Base-by-base conservation (phyloP, 2,329 filamentous ascomycete species). In the Fonsecaea multimorphosa region DNA sequence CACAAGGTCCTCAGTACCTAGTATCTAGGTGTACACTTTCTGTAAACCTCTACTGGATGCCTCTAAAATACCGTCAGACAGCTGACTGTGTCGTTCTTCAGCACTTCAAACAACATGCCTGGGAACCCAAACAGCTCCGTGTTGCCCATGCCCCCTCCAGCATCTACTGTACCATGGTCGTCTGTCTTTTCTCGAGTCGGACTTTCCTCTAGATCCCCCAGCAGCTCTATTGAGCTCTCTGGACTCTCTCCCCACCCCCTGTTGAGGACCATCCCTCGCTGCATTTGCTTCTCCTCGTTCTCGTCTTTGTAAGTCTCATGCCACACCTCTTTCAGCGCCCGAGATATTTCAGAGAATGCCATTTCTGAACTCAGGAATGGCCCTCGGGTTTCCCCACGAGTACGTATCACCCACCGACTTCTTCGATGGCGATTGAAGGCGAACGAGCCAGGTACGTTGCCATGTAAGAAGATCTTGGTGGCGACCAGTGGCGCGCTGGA, bases 91-190 rank as follows among this genome's bases (percentile, higher is more conserved):
- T 91, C 93, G 75, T 96, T 97, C 86, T 91, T 93, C 77, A 98
- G 79, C 31, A 99, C 94, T 79, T 99, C 95, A 80, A 99, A 98
- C 54, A 97, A 87, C 77, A 98, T 80, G 0, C 95, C 94, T 0
- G 95, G 94, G 74, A 97, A 97, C 1, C 94, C 93, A 80, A 92
- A 98, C 31, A 99, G 79, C 68, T 93, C 94, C 16, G 93, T 97
- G 63, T 89, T 90, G 22, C 87, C 87, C 67, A 89, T 77, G 68
- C 89, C 75, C 77, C 83, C 75, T 78, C 85, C 79, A 79, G 86
- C 76, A 72, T 84, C 80, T 79, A 80, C 32, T 69, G 72, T 63
- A 4, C 59, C 53, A 14, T 54, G 31, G 7, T 63, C 65, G 16
- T 44, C 73, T 75, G 70, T 70, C 74, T 71, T 57, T 12, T 63